Evolutionary conservation across 345 rosid genomes (phyloP).

Genomic region (Populus tremula): DNA sequence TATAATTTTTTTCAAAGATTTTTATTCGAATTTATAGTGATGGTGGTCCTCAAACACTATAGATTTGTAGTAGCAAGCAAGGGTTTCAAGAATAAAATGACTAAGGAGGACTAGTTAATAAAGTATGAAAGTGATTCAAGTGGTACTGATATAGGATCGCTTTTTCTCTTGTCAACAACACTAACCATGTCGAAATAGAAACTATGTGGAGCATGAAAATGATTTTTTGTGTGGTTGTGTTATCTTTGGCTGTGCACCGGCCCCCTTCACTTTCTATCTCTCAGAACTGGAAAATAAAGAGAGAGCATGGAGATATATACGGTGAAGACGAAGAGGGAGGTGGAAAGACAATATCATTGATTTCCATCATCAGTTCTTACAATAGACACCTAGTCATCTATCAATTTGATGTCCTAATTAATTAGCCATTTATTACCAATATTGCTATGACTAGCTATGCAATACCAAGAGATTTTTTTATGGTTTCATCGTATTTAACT

Average conservation of each 20-base stretch:
- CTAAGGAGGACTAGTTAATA: background rate
- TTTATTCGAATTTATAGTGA: background rate
- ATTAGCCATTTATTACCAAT: background rate
- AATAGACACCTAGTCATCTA: no score
- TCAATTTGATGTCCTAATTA: background rate
- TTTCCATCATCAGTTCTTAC: no score
- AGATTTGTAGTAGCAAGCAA: background rate
- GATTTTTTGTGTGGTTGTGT: slow-evolving; percentile 19
- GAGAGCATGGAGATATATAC: background rate
- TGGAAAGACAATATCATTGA: background rate
- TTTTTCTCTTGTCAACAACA: background rate
- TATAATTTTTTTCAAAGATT: slow-evolving; percentile 16
- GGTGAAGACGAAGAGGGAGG: slow-evolving; percentile 1
- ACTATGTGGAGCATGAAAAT: slow-evolving; percentile 7
- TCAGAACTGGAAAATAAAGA: background rate
- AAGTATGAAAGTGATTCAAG: slow-evolving; percentile 11
- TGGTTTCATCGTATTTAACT: background rate
- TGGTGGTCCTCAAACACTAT: background rate
- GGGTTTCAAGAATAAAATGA: background rate
- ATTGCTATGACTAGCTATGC: background rate
- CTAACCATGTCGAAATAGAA: slow-evolving; percentile 8
- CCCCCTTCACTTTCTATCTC: slow-evolving; percentile 2
- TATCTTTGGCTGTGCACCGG: slow-evolving; percentile 12
- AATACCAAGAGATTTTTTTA: background rate
- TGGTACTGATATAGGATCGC: background rate